A percentile compares a stretch with the other conserved stretches of the same genome.
phyloP scores from a whole-genome alignment of 176 grass and related monocot genomes.

The Panicum miliaceum region DNA sequence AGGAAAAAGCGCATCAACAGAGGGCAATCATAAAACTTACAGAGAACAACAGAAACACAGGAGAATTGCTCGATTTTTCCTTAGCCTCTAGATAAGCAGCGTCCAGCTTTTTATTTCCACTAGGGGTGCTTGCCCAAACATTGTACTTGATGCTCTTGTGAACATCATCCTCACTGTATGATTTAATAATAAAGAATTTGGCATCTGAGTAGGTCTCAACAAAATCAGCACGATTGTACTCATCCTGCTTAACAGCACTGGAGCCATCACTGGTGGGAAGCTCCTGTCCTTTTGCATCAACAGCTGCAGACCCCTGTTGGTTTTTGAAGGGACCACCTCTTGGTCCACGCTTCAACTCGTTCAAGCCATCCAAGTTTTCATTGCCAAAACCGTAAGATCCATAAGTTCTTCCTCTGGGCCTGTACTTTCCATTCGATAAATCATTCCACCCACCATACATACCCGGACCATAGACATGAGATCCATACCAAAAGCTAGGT shows the following conservation, averaged over 20 bases:
- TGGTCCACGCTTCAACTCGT: conserved; percentile 80
- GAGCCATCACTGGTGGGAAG: conserved; percentile 38
- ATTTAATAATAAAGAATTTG: conserved; percentile 84
- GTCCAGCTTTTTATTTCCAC: conserved; percentile 81
- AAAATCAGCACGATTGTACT: conserved; percentile 75
- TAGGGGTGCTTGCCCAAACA: conserved; percentile 84
- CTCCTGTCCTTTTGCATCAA: conserved; percentile 51
- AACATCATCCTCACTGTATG: conserved; percentile 93
- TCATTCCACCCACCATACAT: conserved; percentile 64
- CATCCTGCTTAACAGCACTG: conserved; percentile 51
- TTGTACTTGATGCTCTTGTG: conserved; percentile 89
- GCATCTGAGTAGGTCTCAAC: conserved; percentile 69
- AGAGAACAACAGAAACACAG: conserved; percentile 81
- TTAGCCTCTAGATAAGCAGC: conserved; percentile 71
- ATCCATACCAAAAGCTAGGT: conserved; percentile 60
- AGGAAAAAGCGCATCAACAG: neutral
- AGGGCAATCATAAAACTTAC: conserved; percentile 52
- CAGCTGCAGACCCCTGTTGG: conserved; percentile 44
- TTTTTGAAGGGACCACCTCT: conserved; percentile 58
- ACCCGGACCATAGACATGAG: conserved; percentile 59
- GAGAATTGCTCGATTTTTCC: conserved; percentile 52
- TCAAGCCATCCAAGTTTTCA: conserved; percentile 72
- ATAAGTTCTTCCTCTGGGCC: conserved; percentile 58
- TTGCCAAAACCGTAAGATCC: conserved; percentile 62
- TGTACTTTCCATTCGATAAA: conserved; percentile 57